Base-by-base conservation (phyloP, 129 eudicot species). In the Artemisia argyi region DNA sequence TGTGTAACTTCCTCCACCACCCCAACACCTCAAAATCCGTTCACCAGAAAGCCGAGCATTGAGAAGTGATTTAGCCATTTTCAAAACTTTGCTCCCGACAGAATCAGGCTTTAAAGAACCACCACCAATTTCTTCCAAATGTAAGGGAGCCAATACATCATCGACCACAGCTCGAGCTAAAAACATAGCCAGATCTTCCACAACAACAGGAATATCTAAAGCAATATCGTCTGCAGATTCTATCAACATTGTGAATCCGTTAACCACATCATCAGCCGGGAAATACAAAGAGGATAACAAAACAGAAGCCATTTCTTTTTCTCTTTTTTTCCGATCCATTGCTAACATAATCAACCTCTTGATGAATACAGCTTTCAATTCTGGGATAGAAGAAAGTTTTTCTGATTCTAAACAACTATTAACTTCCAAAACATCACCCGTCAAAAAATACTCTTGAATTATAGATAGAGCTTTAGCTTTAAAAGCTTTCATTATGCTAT, bases 261-360 rank as follows among this genome's bases (percentile, higher is more conserved):
- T 84, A 5, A 84, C 88, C 12, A 94, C 97, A 61, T 94, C 97
- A 15, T 90, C 97, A 6, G 97, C 89, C 0, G 89, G 92, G 20
- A 94, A 87, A 74, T 89, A 84, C 15, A 94, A 71, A 1, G 98
- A 87, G 3, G 97, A 90, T 35, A 94, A 72, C 68, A 94, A 71
- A 55, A 94, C 85, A 1, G 98, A 87, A 17, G 96, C 98, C 98
- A 94, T 94, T 58, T 94, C 98, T 66, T 94, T 94, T 72, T 94
- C 98, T 18, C 96, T 67, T 12, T 90, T 94, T n/a, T 94, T 94
- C 6, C 96, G 74, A 3, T 94, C 98, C 98, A 94, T 94, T 7
- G 97, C 97, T 22, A 94, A 50, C 50, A 88, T 87, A 18, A 94
- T 94, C 67, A 94, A 67, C 66, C 75, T 79, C 79, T 94, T 94